Base-by-base conservation (phyloP, 257 asterid genomes). In the Solanum arcanum region DNA sequence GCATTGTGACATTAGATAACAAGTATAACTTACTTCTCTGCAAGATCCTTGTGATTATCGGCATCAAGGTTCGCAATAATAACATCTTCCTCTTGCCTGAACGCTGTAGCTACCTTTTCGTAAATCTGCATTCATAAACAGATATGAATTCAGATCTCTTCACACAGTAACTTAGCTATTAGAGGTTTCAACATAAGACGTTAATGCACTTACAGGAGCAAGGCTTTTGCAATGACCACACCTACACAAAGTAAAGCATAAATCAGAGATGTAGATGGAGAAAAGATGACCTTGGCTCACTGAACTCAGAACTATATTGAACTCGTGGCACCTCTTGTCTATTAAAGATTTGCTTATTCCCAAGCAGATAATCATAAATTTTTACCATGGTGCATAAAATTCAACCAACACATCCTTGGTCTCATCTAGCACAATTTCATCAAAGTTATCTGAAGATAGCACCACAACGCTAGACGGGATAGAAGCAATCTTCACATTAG, bases 361-460 rank as follows among this genome's bases (percentile, higher is more conserved):
- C 21, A 18, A 49, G 46, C 85, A 72, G 88, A 72, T 10, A 52
- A 86, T 69, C 83, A 47, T 33, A 52, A 70, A 86, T 33, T 52
- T 92, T 91, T 92, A 96, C 98, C 99, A 95, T 68, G 99, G 99
- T 83, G 99, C 98, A 93, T 96, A 96, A 66, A 96, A 96, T 91
- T 96, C 99, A 88, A 95, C 97, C 42, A 96, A 92, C 74, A 96
- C 98, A 73, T 96, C 94, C 90, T 94, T 96, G 73, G 89, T 94
- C 91, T 91, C 97, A 86, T 95, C 92, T 33, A 95, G 96, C 64
- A 94, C 98, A 89, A 95, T 90, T 92, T 96, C 98, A 27, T 94
- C 88, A 25, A 96, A 96, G 88, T 94, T 95, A 21, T 94, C 96
- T 73, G 93, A 39, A 73, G 95, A 90, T 85, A 95, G 91, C 69